phyloP scores from a whole-genome alignment of 495 filamentous ascomycete genomes.

The Cairneyella variabilis region DNA sequence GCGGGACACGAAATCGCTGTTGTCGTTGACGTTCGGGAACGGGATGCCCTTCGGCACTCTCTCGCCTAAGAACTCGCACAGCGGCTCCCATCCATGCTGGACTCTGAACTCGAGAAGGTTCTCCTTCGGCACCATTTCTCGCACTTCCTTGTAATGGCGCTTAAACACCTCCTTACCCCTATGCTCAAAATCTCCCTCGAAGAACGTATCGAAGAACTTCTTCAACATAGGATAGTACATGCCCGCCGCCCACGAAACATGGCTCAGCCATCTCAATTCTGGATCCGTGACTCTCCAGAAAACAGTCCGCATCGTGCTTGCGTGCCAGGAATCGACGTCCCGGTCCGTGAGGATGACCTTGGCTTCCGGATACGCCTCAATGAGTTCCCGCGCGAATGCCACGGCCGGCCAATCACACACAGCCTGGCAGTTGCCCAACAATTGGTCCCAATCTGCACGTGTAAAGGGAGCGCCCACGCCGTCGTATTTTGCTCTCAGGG shows the following conservation, averaged over 20 bases:
- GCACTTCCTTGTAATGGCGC: constrained; percentile 26
- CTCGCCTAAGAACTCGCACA: constrained; percentile 63
- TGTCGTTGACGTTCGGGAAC: constrained; percentile 46
- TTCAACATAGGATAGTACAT: constrained; percentile 58
- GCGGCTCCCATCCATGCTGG: constrained; percentile 61
- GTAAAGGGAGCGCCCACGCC: constrained; percentile 53
- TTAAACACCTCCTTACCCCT: constrained; percentile 38
- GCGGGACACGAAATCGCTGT: constrained; percentile 52
- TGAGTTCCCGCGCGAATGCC: constrained; percentile 63
- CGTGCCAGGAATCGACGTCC: constrained; percentile 46
- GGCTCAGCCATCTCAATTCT: constrained; percentile 47
- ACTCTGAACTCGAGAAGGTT: constrained; percentile 61
- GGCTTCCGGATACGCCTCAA: constrained; percentile 65
- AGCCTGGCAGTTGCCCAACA: constrained; percentile 58
- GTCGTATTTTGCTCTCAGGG: constrained; percentile 61
- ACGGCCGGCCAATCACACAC: constrained; percentile 65
- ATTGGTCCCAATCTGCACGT: constrained; percentile 62
- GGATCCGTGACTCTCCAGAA: constrained; percentile 52
- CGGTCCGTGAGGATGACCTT: constrained; percentile 63
- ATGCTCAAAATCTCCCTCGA: constrained; percentile 47
- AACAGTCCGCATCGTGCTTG: constrained; percentile 41
- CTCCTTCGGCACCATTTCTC: constrained; percentile 26
- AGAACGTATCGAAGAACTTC: constrained; percentile 56
- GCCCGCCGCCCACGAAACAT: constrained; percentile 52
- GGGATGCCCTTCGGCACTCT: constrained; percentile 46